Conservation (phyloP, 176 grass and related monocot genomes). For the Hordeum vulgare region MorexV3_pseudomolecules_assembly NC_058521.1:533129268-533129767, state of each 20-base stretch:
- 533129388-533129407: constrained; percentile 60
- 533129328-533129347: constrained; percentile 68
- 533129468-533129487: constrained; percentile 56
- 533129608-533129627: neutral
- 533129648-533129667: too few relatives aligned
- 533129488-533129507: constrained; percentile 63
- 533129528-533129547: constrained; percentile 63
- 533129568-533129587: neutral
- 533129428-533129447: constrained; percentile 44
- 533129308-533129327: constrained; percentile 77
- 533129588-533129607: neutral
- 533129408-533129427: constrained; percentile 61
- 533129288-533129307: constrained; percentile 85
- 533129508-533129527: constrained; percentile 56
- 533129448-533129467: constrained; percentile 46
- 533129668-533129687: too few relatives aligned
- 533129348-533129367: constrained; percentile 90
- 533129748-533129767: neutral
- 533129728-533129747: neutral
- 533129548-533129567: neutral
- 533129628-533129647: neutral
- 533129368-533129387: constrained; percentile 63
- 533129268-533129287: constrained; percentile 63
- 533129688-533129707: neutral
- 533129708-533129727: neutral